Base-by-base conservation (phyloP, 306 rosid genomes). In the Cyclanthera cordifolia region DNA sequence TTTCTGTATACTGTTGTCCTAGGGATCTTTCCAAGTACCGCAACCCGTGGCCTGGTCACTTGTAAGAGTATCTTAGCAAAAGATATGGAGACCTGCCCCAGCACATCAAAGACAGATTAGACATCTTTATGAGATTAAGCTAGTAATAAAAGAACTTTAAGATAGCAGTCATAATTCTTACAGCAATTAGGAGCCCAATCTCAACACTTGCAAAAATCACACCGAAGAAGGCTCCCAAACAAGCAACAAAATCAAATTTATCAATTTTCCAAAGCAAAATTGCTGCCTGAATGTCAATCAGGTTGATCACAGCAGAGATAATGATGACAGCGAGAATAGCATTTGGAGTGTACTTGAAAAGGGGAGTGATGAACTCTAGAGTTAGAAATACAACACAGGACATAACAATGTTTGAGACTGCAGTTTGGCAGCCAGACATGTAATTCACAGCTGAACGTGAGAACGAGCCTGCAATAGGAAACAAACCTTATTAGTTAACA, bases 151-250 rank as follows among this genome's bases (percentile, higher is more conserved):
- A 53, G 48, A 28, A 74, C 20, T 11, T 11, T 70, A 17, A 32
- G 47, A 27, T 27, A 32, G 28, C 72, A 28, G 45, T 27, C 46
- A 5, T 11, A 47, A 69, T 69, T 70, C 78, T 73, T 85, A 93
- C 96, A 15, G 99, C 95, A 53, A 93, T 87, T 76, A 93, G 77
- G 77, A 89, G 96, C 70, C 99, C 98, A 3, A 73, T 89, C 85
- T 93, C 98, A 37, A 89, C 95, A 1, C 88, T 77, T 28, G 1
- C 27, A 74, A 93, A 93, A 66, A 89, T 82, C 56, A 93, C 99
- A 12, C 99, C 99, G 47, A 93, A 84, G 83, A 89, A 89, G 50
- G 99, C 96, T 83, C 99, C 99, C 85, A 93, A 78, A 84, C 96
- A 93, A 53, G 96, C 99, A 20, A 93, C 61, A 58, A 93, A 89